Evolutionary conservation across 345 rosid species (phyloP), one percentile per base, ranked within the genome.

Genomic region (Aegle marmelos): DNA sequence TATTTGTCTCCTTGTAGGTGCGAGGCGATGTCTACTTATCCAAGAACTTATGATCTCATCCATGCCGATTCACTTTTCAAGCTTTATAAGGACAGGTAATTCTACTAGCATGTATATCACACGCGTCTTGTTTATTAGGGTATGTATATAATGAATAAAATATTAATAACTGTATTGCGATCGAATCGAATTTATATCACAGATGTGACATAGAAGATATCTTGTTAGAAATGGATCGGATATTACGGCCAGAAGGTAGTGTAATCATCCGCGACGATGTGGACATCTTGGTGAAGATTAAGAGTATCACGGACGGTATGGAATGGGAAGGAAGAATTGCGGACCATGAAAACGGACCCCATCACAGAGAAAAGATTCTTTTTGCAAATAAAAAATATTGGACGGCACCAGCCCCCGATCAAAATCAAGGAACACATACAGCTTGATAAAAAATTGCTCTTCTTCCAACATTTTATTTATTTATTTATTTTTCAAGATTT

Each of bases 1-100:
- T 36, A 45, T 56, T 33, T 79, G 79, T 24, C 24, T 16, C 33
- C 8, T 70, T 79, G 70, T 33, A 89, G 93, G 91, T 89, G 91
- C 16, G 91, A 96, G 79, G 98, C 99, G 45, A 92, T 96, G 99
- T 96, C 99, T 41, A 96, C 97, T 13, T 96, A 94, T 79, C 99
- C 99, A 19, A 88, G 99, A 70, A 96, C 99, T 68, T 94, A 92
- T 60, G 99, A 94, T 73, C 90, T 94, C 48, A 88, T 96, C 70
- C 99, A 96, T 61, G 97, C 92, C 0, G 90, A 86, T 66, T 91
- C 97, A 25, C 74, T 96, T 53, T 92, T 96, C 85, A 94, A 87
- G 59, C 86, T 92, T 60, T 90, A 92, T 78, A 74, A 84, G 75
- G 88, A 82, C 30, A 89, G 90, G 96, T 90, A 83, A 22, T 28